A percentile compares a stretch with the other conserved stretches of the same genome.
Conservation (phyloP, 306 rosid genomes). For the Corylus americana region DNA sequence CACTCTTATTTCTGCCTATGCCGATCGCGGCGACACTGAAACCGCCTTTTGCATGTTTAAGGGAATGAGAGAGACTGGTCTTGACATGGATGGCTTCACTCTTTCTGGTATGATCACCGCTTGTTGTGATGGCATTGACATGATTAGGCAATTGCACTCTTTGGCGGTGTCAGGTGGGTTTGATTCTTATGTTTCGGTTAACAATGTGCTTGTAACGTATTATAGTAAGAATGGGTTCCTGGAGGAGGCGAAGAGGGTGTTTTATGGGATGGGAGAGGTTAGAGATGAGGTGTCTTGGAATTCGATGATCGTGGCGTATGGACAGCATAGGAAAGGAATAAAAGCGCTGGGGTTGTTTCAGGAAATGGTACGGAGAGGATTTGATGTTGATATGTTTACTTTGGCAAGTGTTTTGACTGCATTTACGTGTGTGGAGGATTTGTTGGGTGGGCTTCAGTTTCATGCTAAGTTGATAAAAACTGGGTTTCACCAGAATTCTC, state of each 20-base stretch:
- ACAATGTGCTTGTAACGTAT: constrained; percentile 51
- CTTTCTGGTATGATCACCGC: constrained; percentile 49
- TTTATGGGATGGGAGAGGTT: constrained; percentile 48
- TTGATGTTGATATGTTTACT: constrained; percentile 71
- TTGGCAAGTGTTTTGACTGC: constrained; percentile 86
- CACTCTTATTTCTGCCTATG: constrained; percentile 64
- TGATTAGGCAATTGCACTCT: constrained; percentile 56
- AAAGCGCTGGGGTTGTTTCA: constrained; percentile 59
- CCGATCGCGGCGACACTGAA: constrained; percentile 45
- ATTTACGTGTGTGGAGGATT: constrained; percentile 60
- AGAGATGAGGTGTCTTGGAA: constrained; percentile 85
- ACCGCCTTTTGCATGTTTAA: constrained; percentile 45
- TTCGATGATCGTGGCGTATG: constrained; percentile 68
- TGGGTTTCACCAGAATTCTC: constrained; percentile 73
- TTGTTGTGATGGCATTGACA: constrained; percentile 38
- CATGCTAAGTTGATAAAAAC: constrained; percentile 77
- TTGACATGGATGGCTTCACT: constrained; percentile 67
- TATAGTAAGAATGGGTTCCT: constrained; percentile 56
- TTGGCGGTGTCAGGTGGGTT: constrained; percentile 47
- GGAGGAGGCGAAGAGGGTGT: constrained; percentile 42
- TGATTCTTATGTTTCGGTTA: constrained; percentile 61
- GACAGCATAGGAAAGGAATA: constrained; percentile 64
- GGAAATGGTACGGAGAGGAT: constrained; percentile 59
- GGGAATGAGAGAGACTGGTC: constrained; percentile 41
- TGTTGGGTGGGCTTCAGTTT: constrained; percentile 71